Conservation (phyloP, 2,329 filamentous ascomycete species). For the Trichoderma atroviride region DNA sequence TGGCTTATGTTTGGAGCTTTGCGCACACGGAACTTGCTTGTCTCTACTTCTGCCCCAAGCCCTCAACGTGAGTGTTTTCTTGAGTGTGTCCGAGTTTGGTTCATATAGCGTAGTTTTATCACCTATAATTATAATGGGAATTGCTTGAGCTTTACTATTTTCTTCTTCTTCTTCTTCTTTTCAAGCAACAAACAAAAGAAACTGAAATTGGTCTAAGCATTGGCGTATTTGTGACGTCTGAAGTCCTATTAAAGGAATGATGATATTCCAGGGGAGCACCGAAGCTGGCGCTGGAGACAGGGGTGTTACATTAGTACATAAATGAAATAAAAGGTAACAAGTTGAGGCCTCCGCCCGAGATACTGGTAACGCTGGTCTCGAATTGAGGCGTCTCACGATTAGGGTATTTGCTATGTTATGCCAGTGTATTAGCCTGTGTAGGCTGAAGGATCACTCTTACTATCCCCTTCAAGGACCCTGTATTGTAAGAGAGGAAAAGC, state of each 20-base stretch:
- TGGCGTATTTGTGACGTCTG: background rate
- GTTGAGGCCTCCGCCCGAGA: background rate
- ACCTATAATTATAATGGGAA: conserved; percentile 6
- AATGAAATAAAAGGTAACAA: background rate
- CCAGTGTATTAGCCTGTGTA: conserved; percentile 40
- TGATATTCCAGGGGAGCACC: background rate
- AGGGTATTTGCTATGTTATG: background rate
- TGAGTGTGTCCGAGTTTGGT: background rate
- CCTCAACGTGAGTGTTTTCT: background rate
- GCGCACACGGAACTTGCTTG: background rate
- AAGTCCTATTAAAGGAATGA: background rate
- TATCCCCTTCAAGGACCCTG: conserved; percentile 58
- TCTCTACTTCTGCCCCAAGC: background rate
- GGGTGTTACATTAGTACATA: background rate
- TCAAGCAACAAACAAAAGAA: background rate
- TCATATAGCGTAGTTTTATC: background rate
- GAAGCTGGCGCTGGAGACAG: background rate
- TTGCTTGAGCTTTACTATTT: background rate
- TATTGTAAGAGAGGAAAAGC: background rate
- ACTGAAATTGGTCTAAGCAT: background rate
- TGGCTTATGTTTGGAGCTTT: background rate
- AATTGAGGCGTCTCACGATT: background rate
- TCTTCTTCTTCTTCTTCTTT: too few species aligned
- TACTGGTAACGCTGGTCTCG: background rate
- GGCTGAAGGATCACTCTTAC: conserved; percentile 55